phyloP scores from a whole-genome alignment of 129 eudicot species.

The Pulicaria dysenterica region DNA sequence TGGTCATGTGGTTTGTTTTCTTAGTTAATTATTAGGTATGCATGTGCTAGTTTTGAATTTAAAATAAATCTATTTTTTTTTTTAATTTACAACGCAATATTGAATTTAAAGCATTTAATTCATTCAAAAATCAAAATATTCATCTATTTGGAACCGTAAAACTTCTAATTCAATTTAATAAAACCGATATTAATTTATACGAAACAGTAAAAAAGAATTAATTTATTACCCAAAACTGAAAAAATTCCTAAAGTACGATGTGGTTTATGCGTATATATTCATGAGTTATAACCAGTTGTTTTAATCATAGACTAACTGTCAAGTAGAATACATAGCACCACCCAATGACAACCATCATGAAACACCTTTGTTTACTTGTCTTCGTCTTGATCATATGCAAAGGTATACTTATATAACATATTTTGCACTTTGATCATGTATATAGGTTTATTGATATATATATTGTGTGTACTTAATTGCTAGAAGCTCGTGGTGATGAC shows the following conservation, averaged over 20 bases:
- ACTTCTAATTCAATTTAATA: not conserved
- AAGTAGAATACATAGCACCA: not conserved
- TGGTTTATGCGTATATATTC: not conserved
- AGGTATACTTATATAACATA: not conserved
- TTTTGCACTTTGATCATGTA: not conserved
- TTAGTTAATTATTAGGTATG: too few relatives aligned
- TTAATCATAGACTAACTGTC: not conserved
- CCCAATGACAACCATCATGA: not conserved
- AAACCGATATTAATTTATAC: not conserved
- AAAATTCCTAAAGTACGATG: too few relatives aligned
- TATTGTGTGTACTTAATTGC: not conserved
- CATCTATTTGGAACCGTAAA: too few relatives aligned
- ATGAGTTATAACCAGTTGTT: not conserved
- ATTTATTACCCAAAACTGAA: not conserved
- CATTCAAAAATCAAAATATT: too few relatives aligned
- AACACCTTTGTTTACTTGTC: conserved; percentile 1
- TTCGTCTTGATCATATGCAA: not conserved
- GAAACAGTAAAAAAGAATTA: not conserved
- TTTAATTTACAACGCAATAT: too few relatives aligned
- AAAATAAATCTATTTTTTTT: too few relatives aligned
- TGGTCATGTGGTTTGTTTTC: too few relatives aligned
- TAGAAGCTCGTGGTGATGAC: not conserved
- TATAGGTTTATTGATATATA: not conserved
- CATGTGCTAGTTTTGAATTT: too few relatives aligned
- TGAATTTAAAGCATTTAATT: too few relatives aligned